A percentile compares a stretch with the other conserved stretches of the same genome.
Evolutionary conservation across 345 rosid species (phyloP).

Genomic region (Ricinus communis): DNA sequence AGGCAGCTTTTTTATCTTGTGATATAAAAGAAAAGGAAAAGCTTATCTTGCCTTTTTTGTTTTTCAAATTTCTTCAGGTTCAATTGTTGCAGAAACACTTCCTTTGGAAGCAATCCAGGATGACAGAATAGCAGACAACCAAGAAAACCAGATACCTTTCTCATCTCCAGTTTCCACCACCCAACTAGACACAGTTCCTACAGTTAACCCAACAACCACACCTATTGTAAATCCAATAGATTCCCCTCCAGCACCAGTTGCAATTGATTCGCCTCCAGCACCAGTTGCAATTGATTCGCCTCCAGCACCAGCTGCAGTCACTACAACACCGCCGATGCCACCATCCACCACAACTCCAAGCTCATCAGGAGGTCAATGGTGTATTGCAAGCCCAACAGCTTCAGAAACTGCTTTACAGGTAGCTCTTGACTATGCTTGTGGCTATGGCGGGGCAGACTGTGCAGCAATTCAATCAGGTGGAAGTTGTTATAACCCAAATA

Average conservation of each 20-base stretch:
- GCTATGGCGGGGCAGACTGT: constrained; percentile 95
- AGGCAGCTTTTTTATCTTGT: neutral
- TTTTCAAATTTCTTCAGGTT: constrained; percentile 51
- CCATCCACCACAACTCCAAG: constrained; percentile 24
- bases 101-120: constrained; percentile 32
- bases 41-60: constrained; percentile 21
- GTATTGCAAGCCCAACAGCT: constrained; percentile 71
- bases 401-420: constrained; percentile 84
- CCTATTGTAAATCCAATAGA: constrained; percentile 43
- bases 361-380: constrained; percentile 64
- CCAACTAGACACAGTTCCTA: constrained; percentile 49
- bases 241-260: constrained; percentile 25
- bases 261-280: constrained; percentile 11
- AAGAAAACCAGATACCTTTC: constrained; percentile 28
- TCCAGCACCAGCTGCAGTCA: constrained; percentile 10
- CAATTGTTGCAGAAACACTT: constrained; percentile 40
- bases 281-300: neutral
- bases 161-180: constrained; percentile 30
- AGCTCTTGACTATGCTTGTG: constrained; percentile 94
- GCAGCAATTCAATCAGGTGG: constrained; percentile 68
- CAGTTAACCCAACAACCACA: constrained; percentile 59
- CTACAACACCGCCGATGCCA: constrained; percentile 8
- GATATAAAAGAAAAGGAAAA: constrained; percentile 9
- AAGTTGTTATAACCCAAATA: constrained; percentile 75
- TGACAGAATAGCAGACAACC: constrained; percentile 18